A percentile compares a stretch with the other conserved stretches of the same genome.
Conservation (phyloP, 192 early-diverging fungal species). For the Coemansia sp. region DNA sequence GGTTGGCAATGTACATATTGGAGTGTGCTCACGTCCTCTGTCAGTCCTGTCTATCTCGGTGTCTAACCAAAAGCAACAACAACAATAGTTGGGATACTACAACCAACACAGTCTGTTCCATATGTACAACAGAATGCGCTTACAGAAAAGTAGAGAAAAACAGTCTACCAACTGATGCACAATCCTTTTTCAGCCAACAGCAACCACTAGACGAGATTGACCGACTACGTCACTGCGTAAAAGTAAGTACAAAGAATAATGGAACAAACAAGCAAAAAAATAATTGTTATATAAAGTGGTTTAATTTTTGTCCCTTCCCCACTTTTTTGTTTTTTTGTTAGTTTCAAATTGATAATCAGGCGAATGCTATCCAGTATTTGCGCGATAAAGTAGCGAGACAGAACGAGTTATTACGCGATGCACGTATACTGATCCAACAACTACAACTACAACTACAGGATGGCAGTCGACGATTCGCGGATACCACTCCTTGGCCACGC, state of each 20-base stretch:
- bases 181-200: conserved; percentile 22
- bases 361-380: conserved; percentile 18
- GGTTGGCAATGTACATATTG: conserved; percentile 12
- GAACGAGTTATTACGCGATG: conserved; percentile 29
- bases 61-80: not conserved
- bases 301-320: not conserved
- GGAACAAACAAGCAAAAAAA: no score
- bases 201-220: conserved; percentile 37
- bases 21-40: conserved; percentile 51
- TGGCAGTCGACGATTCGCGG: not conserved
- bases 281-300: no score
- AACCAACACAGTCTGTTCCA: conserved; percentile 22
- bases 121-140: conserved; percentile 35
- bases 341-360: conserved; percentile 46
- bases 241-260: conserved; percentile 13
- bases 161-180: conserved; percentile 23
- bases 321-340: conserved; percentile 4
- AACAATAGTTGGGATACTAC: no score
- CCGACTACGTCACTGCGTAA: conserved; percentile 32
- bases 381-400: conserved; percentile 27
- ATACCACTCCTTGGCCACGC: not conserved
- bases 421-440: conserved; percentile 22
- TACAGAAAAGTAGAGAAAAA: conserved; percentile 15
- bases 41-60: conserved; percentile 6
- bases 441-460: not conserved